Evolutionary conservation across 805 yeast species (phyloP).

Genomic region (Sporopachydermia lactativora): DNA sequence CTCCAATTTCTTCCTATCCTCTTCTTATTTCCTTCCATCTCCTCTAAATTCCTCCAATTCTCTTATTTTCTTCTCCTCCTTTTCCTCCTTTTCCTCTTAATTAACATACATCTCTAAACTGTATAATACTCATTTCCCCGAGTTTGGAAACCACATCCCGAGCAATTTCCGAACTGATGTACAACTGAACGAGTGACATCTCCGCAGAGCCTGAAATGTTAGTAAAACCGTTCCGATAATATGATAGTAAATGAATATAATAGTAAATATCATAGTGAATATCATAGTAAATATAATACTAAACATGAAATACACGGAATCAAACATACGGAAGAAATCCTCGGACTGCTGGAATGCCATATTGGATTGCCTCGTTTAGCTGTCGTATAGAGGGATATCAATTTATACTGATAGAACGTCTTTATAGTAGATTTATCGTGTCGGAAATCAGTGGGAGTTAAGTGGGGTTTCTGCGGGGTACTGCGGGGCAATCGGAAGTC

Average conservation of each 20-base stretch:
- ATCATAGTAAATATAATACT: too few species aligned
- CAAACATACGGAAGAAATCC: background rate
- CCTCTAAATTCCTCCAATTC: too few species aligned
- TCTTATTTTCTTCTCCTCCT: background rate
- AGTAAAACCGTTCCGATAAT: background rate
- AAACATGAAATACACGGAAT: too few species aligned
- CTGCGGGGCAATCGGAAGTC: too few species aligned
- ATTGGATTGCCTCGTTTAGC: background rate
- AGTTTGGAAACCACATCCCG: conserved; percentile 30
- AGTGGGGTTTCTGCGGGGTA: too few species aligned
- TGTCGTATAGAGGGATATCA: too few species aligned
- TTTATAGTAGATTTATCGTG: too few species aligned
- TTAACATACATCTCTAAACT: conserved; percentile 24
- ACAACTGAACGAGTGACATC: conserved; percentile 34
- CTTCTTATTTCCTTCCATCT: too few species aligned
- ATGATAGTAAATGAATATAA: background rate
- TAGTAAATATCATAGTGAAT: background rate
- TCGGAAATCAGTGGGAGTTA: too few species aligned
- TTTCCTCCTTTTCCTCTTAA: conserved; percentile 3
- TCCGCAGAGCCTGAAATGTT: conserved; percentile 27
- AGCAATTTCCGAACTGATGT: conserved; percentile 30
- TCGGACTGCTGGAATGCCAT: background rate
- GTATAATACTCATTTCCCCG: conserved; percentile 29
- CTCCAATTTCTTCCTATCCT: too few species aligned
- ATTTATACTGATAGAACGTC: too few species aligned